Percentiles rank a stretch among this genome's conserved stretches.
Evolutionary conservation across 2,329 filamentous ascomycete genomes (phyloP).

Genomic region (Dactylellina drechsleri): DNA sequence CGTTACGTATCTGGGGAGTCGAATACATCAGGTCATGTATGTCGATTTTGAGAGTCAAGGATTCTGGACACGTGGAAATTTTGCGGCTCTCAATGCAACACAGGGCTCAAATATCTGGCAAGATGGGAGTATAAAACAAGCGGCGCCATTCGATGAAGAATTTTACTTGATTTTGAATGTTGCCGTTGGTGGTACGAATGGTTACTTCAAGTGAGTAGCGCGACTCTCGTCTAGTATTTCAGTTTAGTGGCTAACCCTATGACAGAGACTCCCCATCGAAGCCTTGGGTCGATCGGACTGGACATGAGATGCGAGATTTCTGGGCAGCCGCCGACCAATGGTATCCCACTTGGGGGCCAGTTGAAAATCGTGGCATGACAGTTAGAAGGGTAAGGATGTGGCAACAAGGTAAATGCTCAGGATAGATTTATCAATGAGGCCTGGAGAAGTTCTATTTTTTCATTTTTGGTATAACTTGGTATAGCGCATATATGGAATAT

Average conservation of each 20-base stretch:
- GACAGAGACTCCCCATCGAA: conserved; percentile 27
- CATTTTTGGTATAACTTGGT: too few species aligned
- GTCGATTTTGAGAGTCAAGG: conserved; percentile 56
- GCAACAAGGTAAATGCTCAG: conserved; percentile 36
- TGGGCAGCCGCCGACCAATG: conserved; percentile 32
- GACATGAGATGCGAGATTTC: conserved; percentile 46
- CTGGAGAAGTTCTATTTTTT: too few species aligned
- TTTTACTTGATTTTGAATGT: conserved; percentile 68
- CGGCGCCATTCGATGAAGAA: conserved; percentile 67
- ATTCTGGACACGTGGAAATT: conserved; percentile 64
- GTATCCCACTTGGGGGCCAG: conserved; percentile 46
- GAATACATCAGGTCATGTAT: conserved; percentile 55
- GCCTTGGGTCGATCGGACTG: conserved; percentile 39
- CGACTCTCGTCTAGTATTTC: not conserved
- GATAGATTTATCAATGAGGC: not conserved
- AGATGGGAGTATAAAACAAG: conserved; percentile 60
- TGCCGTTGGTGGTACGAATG: conserved; percentile 66
- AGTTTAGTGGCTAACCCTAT: not conserved
- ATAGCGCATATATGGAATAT: too few species aligned
- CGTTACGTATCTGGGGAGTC: conserved; percentile 38
- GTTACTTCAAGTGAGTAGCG: conserved; percentile 59
- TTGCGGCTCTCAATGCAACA: conserved; percentile 63
- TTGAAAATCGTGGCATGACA: conserved; percentile 37
- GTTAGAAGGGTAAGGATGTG: conserved; percentile 43
- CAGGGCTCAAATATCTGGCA: conserved; percentile 65